Evolutionary conservation across 495 filamentous ascomycete species (phyloP), one percentile per base, ranked within the genome.

Genomic region (Podospora tetraspora): DNA sequence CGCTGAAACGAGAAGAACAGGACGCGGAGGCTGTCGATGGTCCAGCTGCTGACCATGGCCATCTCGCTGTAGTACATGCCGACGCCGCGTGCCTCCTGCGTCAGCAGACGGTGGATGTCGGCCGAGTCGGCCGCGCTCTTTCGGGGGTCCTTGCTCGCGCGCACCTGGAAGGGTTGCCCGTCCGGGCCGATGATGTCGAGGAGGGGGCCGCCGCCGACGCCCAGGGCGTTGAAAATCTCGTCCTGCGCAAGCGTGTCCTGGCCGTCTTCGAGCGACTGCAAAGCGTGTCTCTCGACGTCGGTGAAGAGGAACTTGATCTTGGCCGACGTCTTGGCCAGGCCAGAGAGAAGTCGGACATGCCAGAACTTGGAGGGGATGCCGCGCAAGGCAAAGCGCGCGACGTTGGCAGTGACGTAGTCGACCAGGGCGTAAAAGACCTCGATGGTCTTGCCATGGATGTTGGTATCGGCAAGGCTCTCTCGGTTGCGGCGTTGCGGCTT

Each of bases 401-500:
- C 57, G 19, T 60, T 34, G 24, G 64, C 30, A 8, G 57, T 66
- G 23, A 66, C 37, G 27, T 66, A 66, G 64, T 66, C 64, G 23
- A 66, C 64, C 21, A 60, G 25, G 3, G 64, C 64, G 21, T 27
- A 37, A 25, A 60, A 66, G 19, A 29, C 23, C 23, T 30, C 29
- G 29, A 9, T 30, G 4, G 29, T 30, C 29, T 30, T 30, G 29
- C 1, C 29, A 10, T 30, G 29, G 29, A 30, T 8, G 29, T 30
- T 30, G 29, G 29, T 30, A 7, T 30, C 29, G 9, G 29, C 29
- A 7, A 30, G 29, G 29, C 3, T 30, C 29, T 30, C 29, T 0
- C 3, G 29, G 9, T 30, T 30, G 29, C 29, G 29, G 29, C 29
- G 29, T 30, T 30, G 4, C 29, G 29, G 29, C 29, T 30, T 30